These are phyloP conservation scores for Starmerella etchellsii DNA, from an alignment of 805 yeast species.

Conservation along the genomic window DNA sequence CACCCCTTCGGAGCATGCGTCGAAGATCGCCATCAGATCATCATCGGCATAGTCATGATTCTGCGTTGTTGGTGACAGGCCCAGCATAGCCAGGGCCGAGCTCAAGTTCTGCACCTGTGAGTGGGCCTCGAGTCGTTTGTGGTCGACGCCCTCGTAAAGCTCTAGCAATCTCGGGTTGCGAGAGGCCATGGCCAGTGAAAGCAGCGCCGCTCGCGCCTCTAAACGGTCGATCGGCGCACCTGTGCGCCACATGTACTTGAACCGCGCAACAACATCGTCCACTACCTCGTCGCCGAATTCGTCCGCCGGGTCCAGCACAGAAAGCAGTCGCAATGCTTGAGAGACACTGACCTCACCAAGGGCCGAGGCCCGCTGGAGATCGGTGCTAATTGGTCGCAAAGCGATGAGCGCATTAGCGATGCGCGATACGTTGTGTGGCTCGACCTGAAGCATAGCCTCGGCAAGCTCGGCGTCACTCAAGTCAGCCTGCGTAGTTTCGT, in stretches of 20 bases:
- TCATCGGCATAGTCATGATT: slow-evolving; percentile 44
- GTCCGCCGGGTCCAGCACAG: background rate
- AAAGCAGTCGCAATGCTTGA: background rate
- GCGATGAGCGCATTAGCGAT: slow-evolving; percentile 2
- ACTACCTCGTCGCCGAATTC: background rate
- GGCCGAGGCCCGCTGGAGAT: slow-evolving; percentile 1
- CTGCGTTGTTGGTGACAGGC: slow-evolving; percentile 29
- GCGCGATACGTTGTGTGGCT: background rate
- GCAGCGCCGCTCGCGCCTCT: slow-evolving; percentile 9
- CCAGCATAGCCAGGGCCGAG: slow-evolving; percentile 41
- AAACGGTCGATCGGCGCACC: slow-evolving; percentile 1
- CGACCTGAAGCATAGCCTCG: slow-evolving; percentile 6
- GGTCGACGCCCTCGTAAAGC: slow-evolving; percentile 4
- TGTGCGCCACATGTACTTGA: slow-evolving; percentile 1
- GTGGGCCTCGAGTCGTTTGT: background rate
- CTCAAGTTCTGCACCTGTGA: slow-evolving; percentile 25
- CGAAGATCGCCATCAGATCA: slow-evolving; percentile 61
- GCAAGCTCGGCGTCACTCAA: slow-evolving; percentile 14
- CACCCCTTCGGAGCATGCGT: slow-evolving; percentile 42
- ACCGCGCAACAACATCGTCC: slow-evolving; percentile 3
- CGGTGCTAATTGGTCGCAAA: slow-evolving; percentile 1
- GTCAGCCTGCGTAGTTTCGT: slow-evolving; percentile 8
- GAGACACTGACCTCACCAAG: background rate
- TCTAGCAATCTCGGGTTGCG: slow-evolving; percentile 3
- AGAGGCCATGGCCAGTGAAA: slow-evolving; percentile 6